These are phyloP conservation scores for Gossypium trilobum DNA, from an alignment of 441 rosid species.

Conservation along the genomic window DNA sequence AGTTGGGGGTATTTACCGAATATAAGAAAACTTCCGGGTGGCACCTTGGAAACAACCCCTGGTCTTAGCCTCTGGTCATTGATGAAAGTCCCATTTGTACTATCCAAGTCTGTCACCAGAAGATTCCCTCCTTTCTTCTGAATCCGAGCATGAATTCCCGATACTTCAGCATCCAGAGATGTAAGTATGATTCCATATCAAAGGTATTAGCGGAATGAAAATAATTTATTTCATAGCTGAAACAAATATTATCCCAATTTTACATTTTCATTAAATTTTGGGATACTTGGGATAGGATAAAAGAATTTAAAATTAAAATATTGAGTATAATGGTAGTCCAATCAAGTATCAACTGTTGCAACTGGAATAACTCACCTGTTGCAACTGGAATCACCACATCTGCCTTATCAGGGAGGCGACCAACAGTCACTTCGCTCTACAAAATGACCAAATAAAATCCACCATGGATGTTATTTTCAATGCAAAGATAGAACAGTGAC, in stretches of 20 bases:
- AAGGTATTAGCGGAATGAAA: neutral
- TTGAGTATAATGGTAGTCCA: too few relatives aligned
- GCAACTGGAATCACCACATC: slow-evolving; percentile 82
- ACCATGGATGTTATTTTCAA: neutral
- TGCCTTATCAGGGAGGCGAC: slow-evolving; percentile 69
- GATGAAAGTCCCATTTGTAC: slow-evolving; percentile 78
- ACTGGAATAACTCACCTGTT: slow-evolving; percentile 38
- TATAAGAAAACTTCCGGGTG: slow-evolving; percentile 50
- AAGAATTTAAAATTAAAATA: too few relatives aligned
- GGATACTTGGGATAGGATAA: too few relatives aligned
- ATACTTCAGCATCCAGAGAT: slow-evolving; percentile 34
- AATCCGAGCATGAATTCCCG: slow-evolving; percentile 68
- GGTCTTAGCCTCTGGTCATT: slow-evolving; percentile 54
- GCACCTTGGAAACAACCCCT: slow-evolving; percentile 44
- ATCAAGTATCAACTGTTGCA: too few relatives aligned
- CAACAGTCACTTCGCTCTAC: slow-evolving; percentile 35
- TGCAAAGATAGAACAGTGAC: neutral
- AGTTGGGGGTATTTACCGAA: slow-evolving; percentile 39
- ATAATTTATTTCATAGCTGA: neutral
- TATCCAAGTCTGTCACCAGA: slow-evolving; percentile 63
- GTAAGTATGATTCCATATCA: neutral
- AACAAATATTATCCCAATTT: too few relatives aligned
- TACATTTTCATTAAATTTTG: too few relatives aligned
- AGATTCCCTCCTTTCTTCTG: slow-evolving; percentile 52
- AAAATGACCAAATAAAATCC: neutral